phyloP scores from a whole-genome alignment of 257 asterid species.

The Fraxinus anomala region DNA sequence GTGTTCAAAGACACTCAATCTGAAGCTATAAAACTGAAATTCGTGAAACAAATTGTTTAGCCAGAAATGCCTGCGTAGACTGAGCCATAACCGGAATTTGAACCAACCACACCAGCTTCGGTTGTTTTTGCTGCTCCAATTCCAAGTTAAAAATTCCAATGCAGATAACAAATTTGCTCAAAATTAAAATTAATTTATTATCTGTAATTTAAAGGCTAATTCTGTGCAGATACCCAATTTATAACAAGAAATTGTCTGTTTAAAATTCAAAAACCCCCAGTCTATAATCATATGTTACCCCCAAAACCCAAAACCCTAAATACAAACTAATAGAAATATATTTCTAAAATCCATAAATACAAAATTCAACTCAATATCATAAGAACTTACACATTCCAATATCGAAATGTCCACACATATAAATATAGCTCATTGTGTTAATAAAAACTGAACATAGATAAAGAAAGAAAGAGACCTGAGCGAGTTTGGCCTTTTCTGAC shows the following conservation, averaged over 20 bases:
- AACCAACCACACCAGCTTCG: neutral
- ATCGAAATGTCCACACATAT: conserved; percentile 16
- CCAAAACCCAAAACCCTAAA: conserved; percentile 42
- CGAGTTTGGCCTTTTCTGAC: conserved; percentile 77
- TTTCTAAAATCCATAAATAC: conserved; percentile 12
- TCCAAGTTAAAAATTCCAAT: neutral
- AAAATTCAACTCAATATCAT: conserved; percentile 12
- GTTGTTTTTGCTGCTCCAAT: neutral
- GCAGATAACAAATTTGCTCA: neutral
- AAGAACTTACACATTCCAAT: neutral
- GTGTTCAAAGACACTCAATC: neutral
- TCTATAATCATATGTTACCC: conserved; percentile 10
- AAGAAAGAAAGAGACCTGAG: conserved; percentile 60
- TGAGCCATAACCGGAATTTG: neutral
- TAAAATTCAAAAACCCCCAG: neutral
- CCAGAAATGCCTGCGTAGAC: neutral
- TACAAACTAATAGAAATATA: conserved; percentile 20
- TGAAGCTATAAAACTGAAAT: neutral
- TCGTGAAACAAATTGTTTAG: neutral
- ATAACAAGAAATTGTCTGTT: neutral
- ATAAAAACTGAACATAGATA: conserved; percentile 1
- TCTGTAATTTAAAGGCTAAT: neutral
- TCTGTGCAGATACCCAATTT: neutral
- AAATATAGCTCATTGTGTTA: neutral
- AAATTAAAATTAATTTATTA: neutral